Evolutionary conservation across 1,139 yeast genomes (phyloP).

Genomic region (Pneumocystis murina): DNA sequence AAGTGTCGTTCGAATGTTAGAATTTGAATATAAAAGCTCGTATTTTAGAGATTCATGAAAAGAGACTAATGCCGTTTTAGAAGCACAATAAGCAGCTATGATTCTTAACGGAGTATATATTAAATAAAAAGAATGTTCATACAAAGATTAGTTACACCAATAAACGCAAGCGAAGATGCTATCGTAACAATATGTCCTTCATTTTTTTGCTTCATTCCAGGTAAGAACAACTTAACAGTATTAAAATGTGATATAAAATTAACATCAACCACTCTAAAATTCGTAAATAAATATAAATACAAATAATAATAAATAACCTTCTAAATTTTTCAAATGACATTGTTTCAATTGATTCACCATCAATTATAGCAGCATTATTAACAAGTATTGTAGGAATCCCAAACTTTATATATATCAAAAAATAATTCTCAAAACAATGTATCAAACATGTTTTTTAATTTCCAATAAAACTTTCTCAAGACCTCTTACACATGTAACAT

Average conservation of each 20-base stretch:
- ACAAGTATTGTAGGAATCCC: neutral
- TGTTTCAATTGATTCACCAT: neutral
- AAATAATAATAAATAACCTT: neutral
- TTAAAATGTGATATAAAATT: constrained; percentile 58
- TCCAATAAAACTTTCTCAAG: neutral
- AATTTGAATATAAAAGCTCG: constrained; percentile 46
- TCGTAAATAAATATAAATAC: neutral
- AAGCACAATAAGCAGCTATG: constrained; percentile 60
- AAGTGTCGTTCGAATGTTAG: constrained; percentile 55
- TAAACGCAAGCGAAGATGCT: constrained; percentile 67
- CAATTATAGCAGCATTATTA: neutral
- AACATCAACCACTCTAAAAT: neutral
- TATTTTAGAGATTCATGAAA: constrained; percentile 68
- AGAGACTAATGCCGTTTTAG: constrained; percentile 73
- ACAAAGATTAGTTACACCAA: constrained; percentile 2
- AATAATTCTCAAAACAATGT: neutral
- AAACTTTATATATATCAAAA: neutral
- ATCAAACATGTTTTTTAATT: neutral
- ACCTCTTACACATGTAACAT: neutral
- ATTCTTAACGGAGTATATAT: neutral
- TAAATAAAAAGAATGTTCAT: neutral
- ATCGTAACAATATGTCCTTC: constrained; percentile 70
- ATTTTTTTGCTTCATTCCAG: constrained; percentile 45
- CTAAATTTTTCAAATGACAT: neutral
- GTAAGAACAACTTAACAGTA: constrained; percentile 54